Conservation (phyloP, 768 basidiomycete genomes). For the Serendipita indica region DNA sequence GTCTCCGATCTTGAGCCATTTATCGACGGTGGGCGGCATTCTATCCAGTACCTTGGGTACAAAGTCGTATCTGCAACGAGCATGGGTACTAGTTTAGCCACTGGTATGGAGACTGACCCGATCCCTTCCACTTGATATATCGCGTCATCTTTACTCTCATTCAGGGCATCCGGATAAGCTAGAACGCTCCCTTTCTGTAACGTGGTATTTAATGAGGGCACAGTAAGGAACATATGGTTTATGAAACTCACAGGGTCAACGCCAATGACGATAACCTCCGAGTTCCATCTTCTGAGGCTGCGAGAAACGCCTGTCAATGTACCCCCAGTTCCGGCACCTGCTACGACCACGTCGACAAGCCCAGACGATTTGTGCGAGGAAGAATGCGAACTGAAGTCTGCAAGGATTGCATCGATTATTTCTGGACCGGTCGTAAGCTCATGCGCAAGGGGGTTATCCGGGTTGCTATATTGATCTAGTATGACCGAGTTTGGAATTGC, state of each 20-base stretch:
- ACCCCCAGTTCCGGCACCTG: conserved; percentile 88
- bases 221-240: not conserved
- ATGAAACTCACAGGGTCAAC: conserved; percentile 67
- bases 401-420: conserved; percentile 61
- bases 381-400: conserved; percentile 37
- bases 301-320: conserved; percentile 80
- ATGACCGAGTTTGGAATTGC: conserved; percentile 78
- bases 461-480: conserved; percentile 63
- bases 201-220: not conserved
- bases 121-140: conserved; percentile 88
- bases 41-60: conserved; percentile 75
- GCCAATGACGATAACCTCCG: conserved; percentile 59
- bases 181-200: conserved; percentile 74
- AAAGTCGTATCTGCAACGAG: conserved; percentile 53
- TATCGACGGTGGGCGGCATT: conserved; percentile 39
- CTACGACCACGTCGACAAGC: conserved; percentile 69
- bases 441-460: conserved; percentile 80
- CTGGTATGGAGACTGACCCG: conserved; percentile 37
- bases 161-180: conserved; percentile 53
- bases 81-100: not conserved
- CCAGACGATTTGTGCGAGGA: conserved; percentile 47
- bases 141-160: conserved; percentile 33
- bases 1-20: conserved; percentile 81
- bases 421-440: conserved; percentile 84
- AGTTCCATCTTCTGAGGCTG: conserved; percentile 62